phyloP scores from a whole-genome alignment of 495 filamentous ascomycete genomes.

The Pseudomonodictys pantanalensis region DNA sequence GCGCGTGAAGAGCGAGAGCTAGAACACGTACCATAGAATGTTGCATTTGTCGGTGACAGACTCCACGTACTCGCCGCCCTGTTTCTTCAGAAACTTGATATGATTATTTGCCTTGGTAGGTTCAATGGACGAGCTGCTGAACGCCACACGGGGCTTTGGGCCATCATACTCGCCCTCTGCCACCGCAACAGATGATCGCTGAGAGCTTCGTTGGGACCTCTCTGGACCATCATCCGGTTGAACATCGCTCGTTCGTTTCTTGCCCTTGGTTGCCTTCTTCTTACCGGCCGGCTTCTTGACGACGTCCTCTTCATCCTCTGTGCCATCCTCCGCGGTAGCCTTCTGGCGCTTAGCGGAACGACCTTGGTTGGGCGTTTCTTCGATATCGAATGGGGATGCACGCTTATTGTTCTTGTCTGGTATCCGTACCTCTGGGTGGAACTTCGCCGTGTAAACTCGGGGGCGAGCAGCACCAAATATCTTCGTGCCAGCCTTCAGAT shows the following conservation, averaged over 20 bases:
- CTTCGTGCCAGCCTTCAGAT: no score
- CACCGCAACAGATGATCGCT: background rate
- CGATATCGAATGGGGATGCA: no score
- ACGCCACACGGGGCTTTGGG: constrained; percentile 30
- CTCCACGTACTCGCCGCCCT: constrained; percentile 34
- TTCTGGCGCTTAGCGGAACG: no score
- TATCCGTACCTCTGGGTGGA: no score
- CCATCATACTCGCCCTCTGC: constrained; percentile 22
- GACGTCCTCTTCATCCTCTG: constrained; percentile 2
- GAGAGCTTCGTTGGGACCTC: background rate
- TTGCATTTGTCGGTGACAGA: constrained; percentile 32
- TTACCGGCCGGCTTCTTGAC: no score
- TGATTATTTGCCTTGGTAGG: constrained; percentile 4
- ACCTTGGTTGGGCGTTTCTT: no score
- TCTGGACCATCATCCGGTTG: no score
- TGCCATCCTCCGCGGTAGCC: background rate
- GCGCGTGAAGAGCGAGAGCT: background rate
- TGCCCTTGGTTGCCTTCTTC: no score
- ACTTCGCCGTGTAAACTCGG: no score
- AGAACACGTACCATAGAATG: constrained; percentile 40
- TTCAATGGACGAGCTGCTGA: constrained; percentile 37
- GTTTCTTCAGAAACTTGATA: constrained; percentile 38
- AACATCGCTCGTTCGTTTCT: no score
- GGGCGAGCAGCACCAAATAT: no score
- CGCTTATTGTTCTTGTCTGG: no score